Evolutionary conservation across 1,284 basidiomycete species (phyloP), one percentile per base, ranked within the genome.

Genomic region (Ceratobasidium sp.): DNA sequence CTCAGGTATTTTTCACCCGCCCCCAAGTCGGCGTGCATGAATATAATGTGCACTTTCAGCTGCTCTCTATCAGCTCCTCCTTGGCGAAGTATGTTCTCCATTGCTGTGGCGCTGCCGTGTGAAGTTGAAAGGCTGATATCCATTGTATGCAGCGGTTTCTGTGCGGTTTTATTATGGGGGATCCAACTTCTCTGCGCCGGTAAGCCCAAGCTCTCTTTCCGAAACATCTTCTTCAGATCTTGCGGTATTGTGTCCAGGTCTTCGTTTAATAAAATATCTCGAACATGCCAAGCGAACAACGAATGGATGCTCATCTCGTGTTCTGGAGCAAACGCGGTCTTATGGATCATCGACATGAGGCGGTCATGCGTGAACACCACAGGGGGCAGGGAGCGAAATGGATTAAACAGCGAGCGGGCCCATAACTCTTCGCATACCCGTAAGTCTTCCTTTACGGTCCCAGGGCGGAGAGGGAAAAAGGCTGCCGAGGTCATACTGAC

Each of bases 11-110:
- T 28, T 56, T 86, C 82, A 0, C 77, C 78, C 0, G 82, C 83
- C 7, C 81, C 80, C 0, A 85, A 80, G 23, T 85, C 82, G 1
- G 84, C 82, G 61, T 83, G 82, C 0, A 83, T 3, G 0, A 84
- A 67, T 1, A 42, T 46, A 20, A 54, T 20, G n/a, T 56, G n/a
- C 15, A 12, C 20, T 13, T 65, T 38, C 0, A 62, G 15, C 20
- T 48, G 2, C 13, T 38, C 40, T 1, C 10, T 26, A 7, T 1
- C 6, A 1, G 26, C 40, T 1, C 82, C 83, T 2, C 64, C 82
- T 73, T 86, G 84, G 0, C 46, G 10, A 13, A 84, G 80, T 15
- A 85, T 75, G 9, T 77, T 78, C 0, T 78, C 52, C 0, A 86
- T 26, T 2, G 81, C 83, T 0, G 81, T 78, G 0, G 78, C 80